phyloP scores from a whole-genome alignment of 2,329 filamentous ascomycete species.

The Catunica adiposa region DNA sequence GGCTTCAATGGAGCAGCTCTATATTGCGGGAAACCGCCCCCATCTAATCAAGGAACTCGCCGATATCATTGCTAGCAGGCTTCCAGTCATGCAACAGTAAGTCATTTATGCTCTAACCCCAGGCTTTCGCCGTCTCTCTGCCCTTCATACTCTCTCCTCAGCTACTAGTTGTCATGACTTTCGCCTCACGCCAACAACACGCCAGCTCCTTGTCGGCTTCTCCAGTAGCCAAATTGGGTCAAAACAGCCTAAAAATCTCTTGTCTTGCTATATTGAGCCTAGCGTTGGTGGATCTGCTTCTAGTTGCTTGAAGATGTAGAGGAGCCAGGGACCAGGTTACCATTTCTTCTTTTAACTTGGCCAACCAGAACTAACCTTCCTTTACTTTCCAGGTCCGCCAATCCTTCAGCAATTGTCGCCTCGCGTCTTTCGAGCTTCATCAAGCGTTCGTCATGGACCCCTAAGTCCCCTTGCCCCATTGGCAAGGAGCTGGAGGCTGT shows the following conservation, averaged over 20 bases:
- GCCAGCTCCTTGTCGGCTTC: too few species aligned
- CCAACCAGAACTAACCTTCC: neutral
- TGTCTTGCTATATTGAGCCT: too few species aligned
- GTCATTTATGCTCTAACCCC: constrained; percentile 24
- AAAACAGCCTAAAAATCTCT: constrained; percentile 1
- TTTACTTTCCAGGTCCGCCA: constrained; percentile 56
- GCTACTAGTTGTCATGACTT: neutral
- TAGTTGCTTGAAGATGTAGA: too few species aligned
- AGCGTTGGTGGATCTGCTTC: too few species aligned
- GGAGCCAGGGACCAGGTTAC: neutral
- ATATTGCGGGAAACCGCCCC: constrained; percentile 79
- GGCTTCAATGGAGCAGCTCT: constrained; percentile 71
- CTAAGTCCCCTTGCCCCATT: constrained; percentile 65
- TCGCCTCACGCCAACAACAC: neutral
- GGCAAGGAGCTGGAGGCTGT: constrained; percentile 85
- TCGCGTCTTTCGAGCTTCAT: constrained; percentile 80
- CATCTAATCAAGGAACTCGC: constrained; percentile 92
- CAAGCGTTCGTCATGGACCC: constrained; percentile 69
- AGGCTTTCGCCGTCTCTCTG: neutral
- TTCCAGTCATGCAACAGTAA: constrained; percentile 82
- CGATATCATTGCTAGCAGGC: constrained; percentile 54
- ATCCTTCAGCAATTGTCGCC: constrained; percentile 87
- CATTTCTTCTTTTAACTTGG: neutral
- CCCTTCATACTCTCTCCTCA: neutral
- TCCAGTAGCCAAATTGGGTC: neutral